phyloP scores from a whole-genome alignment of 73 alveolate genomes.

The Paramecium biaurelia region DNA sequence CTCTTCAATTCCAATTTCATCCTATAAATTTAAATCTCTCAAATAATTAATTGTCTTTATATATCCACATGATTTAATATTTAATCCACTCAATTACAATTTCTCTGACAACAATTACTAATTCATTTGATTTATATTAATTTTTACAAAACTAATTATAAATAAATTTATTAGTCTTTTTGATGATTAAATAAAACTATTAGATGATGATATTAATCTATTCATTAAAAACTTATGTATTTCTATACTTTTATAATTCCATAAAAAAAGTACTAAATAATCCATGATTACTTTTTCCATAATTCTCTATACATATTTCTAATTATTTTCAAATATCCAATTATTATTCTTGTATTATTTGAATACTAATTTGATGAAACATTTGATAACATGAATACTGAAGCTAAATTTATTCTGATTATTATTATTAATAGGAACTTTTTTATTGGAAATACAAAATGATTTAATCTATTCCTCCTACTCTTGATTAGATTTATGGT shows the following conservation, averaged over 20 bases:
- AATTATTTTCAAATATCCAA: background rate
- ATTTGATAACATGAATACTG: background rate
- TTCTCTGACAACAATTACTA: background rate
- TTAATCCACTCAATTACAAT: background rate
- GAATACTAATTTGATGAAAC: background rate
- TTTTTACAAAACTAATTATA: background rate
- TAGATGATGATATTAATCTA: too few species aligned
- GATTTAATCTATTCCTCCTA: slow-evolving; percentile 9
- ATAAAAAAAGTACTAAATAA: too few species aligned
- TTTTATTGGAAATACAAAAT: background rate
- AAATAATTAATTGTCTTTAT: background rate
- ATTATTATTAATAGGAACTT: background rate
- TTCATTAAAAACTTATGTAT: too few species aligned
- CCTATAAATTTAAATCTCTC: background rate
- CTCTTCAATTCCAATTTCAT: background rate
- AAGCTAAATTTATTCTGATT: background rate
- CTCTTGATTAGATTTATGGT: slow-evolving; percentile 13
- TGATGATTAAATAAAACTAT: background rate
- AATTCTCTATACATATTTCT: background rate
- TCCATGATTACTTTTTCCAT: background rate
- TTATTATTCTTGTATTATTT: background rate
- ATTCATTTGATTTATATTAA: background rate
- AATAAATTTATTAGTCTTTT: background rate
- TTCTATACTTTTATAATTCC: too few species aligned
- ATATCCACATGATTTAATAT: background rate